These are phyloP conservation scores for Candida chilensis DNA, from an alignment of 805 yeast species.

Conservation along the genomic window DNA sequence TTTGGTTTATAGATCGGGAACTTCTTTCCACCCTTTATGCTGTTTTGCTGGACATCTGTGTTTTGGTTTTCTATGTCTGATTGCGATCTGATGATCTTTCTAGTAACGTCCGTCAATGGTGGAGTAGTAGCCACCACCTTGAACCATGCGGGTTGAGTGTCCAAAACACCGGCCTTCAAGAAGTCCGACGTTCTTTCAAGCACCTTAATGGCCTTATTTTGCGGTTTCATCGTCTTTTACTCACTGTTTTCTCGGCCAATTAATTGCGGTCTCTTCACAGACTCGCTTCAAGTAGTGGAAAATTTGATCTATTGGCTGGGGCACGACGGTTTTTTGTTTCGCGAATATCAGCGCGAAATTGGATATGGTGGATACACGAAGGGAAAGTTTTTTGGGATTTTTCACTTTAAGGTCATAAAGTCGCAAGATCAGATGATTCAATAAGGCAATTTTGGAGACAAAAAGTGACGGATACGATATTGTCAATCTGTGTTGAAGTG, in stretches of 20 bases:
- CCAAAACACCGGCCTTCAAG: slow-evolving; percentile 60
- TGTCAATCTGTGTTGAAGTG: too few relatives aligned
- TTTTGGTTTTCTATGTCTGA: slow-evolving; percentile 15
- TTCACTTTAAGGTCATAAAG: too few relatives aligned
- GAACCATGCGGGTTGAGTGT: slow-evolving; percentile 80
- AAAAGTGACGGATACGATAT: too few relatives aligned
- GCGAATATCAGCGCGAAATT: not conserved
- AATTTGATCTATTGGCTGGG: slow-evolving; percentile 3
- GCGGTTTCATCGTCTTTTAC: slow-evolving; percentile 57
- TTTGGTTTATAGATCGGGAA: slow-evolving; percentile 37
- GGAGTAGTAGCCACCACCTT: slow-evolving; percentile 78
- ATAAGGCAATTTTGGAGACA: too few relatives aligned
- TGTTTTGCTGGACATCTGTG: slow-evolving; percentile 1
- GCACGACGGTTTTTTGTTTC: slow-evolving; percentile 6
- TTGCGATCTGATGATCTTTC: slow-evolving; percentile 20
- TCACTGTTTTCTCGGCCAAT: slow-evolving; percentile 2
- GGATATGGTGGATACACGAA: not conserved
- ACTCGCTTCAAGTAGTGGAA: too few relatives aligned
- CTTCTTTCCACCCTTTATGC: slow-evolving; percentile 9
- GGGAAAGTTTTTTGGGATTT: too few relatives aligned
- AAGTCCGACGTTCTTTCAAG: slow-evolving; percentile 76
- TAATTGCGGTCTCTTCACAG: slow-evolving; percentile 1
- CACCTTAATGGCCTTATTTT: slow-evolving; percentile 60
- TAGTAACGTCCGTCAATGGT: slow-evolving; percentile 57
- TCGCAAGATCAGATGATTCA: too few relatives aligned